Evolutionary conservation across 2,329 filamentous ascomycete species (phyloP), one percentile per base, ranked within the genome.

Genomic region (Xylaria sp.): DNA sequence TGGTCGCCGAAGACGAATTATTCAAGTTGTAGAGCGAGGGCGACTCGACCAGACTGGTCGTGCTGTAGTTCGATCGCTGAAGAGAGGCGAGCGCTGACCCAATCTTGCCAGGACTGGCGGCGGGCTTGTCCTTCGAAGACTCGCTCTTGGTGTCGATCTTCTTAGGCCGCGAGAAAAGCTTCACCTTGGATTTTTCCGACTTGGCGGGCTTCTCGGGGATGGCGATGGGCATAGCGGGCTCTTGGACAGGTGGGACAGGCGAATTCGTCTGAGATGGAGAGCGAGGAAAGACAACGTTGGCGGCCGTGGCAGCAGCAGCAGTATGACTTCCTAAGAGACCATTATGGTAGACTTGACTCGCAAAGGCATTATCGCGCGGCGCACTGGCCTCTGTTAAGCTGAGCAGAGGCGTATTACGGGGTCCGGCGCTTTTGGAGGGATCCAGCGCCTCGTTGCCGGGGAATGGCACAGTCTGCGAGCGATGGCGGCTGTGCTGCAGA

Each of bases 1-100:
- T 85, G 0, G 90, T 92, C 2, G 88, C 88, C 0, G 88, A 85
- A 0, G 89, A 92, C 0, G 86, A 88, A 72, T 93, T 93, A n/a
- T 82, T 84, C 39, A 88, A 80, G 55, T 79, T 89, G 72, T 92
- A 93, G 39, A 92, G 78, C 0, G 87, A 88, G 59, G 83, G 80
- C 16, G 83, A 82, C 62, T 92, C 89, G 6, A 80, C 78, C 52
- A 92, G 76, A 70, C 86, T 91, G 37, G 83, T 88, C 2, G 88
- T 90, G 80, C 90, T 83, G 74, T 85, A 82, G 78, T 91, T 85
- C 69, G 76, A 80, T 55, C 85, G 79, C 68, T 89, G 86, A 34
- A 89, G 74, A 7, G 82, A 85, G 47, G 85, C 85, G 48, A 88
- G 76, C 4, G 87, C 86, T 6, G 86, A 86, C 11, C 83, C 83